These are phyloP conservation scores for Scheffersomyces stipitis DNA, from an alignment of 805 yeast species.

Conservation along the genomic window DNA sequence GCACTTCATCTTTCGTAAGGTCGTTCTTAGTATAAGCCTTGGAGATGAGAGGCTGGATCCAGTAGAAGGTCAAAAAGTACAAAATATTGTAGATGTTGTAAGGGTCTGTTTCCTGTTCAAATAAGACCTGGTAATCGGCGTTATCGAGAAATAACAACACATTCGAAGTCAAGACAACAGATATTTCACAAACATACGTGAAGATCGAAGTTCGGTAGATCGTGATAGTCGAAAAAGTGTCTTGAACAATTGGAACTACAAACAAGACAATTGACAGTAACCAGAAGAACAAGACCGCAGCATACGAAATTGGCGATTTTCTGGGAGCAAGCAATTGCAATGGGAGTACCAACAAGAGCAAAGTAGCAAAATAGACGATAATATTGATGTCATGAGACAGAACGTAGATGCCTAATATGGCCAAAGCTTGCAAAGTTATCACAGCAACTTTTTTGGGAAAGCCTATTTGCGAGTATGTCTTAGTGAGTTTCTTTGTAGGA, in stretches of 20 bases:
- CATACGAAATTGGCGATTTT: conserved; percentile 19
- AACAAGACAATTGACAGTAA: conserved; percentile 10
- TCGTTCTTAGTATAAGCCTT: conserved; percentile 22
- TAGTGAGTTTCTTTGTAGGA: neutral
- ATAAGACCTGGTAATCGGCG: conserved; percentile 18
- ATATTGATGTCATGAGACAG: neutral
- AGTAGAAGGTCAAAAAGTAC: conserved; percentile 22
- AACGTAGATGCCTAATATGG: neutral
- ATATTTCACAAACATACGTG: conserved; percentile 9
- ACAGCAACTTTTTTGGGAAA: neutral
- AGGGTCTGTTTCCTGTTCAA: conserved; percentile 22
- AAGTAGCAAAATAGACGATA: neutral
- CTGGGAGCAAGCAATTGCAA: conserved; percentile 23
- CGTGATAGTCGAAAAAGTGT: conserved; percentile 18
- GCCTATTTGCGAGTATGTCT: neutral
- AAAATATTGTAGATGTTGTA: conserved; percentile 18
- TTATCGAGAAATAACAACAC: conserved; percentile 16
- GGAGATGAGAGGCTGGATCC: conserved; percentile 26
- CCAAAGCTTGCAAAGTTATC: neutral
- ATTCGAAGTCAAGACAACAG: conserved; percentile 10
- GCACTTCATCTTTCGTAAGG: conserved; percentile 19
- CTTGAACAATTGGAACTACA: conserved; percentile 15
- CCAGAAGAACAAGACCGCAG: conserved; percentile 25
- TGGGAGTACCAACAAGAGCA: conserved; percentile 14
- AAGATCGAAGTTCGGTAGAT: conserved; percentile 5